Base-by-base conservation (phyloP, 345 rosid genomes). In the Crucihimalaya himalaica region DNA sequence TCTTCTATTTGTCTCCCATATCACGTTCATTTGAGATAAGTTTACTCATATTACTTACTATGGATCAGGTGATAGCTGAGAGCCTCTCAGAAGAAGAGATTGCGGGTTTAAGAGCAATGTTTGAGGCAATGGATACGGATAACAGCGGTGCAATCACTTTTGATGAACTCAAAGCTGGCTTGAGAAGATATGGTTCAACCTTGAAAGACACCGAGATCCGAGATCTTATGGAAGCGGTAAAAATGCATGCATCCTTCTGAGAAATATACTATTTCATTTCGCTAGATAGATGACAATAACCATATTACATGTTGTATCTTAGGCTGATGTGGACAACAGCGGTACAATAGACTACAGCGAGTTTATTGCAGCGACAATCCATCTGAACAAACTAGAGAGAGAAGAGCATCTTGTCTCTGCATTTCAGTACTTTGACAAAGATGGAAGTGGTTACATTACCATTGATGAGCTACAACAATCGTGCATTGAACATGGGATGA, bases 391-490 rank as follows among this genome's bases (percentile, higher is more conserved):
- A 77, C 79, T 96, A 75, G 99, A 96, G 62, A 89, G 99, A 1
- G 98, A 96, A 83, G 99, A 96, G 68, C 99, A 96, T 85, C 98
- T 96, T 14, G 90, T 96, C 50, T 93, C 99, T 13, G 99, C 99
- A 55, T 92, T 96, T 79, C 90, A 47, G 64, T 96, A 96, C 81
- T 96, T 96, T 73, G 99, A 96, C 65, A 92, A 96, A 87, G 99
- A 96, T 46, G 86, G 85, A 74, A 96, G 99, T 58, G 99, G 99
- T 55, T 96, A 90, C 68, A 96, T 96, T 52, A 96, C 99, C 25
- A 88, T 90, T 16, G 99, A 92, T 82, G 99, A 96, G 87, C 90
- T 96, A 62, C 97, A 92, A 79, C 97, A 92, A 85, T 97, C 96
- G 0, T 92, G 99, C 68, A 71, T 80, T 7, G 99, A 96, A 73